Evolutionary conservation across 2,329 filamentous ascomycete genomes (phyloP).

Genomic region (Colletotrichum lentis): DNA sequence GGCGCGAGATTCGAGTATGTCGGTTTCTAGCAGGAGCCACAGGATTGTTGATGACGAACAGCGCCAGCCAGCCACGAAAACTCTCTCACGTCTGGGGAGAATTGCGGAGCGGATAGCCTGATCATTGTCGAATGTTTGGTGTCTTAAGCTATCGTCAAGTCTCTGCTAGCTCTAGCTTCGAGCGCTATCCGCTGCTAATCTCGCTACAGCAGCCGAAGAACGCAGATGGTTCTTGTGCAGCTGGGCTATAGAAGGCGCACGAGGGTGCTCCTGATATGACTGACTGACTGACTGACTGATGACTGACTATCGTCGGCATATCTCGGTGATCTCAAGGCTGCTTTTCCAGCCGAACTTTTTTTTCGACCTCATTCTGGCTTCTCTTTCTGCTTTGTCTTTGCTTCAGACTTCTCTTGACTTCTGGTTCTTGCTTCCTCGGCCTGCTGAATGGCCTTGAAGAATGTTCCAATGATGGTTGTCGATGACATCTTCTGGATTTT

Average conservation of each 20-base stretch:
- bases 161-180: conserved; percentile 70
- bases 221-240: conserved; percentile 51
- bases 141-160: conserved; percentile 78
- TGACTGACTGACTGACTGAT: conserved; percentile 36
- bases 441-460: conserved; percentile 33
- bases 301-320: conserved; percentile 39
- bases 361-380: conserved; percentile 36
- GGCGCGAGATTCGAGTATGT: conserved; percentile 14
- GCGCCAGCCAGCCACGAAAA: conserved; percentile 43
- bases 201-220: conserved; percentile 62
- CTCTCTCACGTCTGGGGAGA: conserved; percentile 45
- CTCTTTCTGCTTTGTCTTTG: conserved; percentile 26
- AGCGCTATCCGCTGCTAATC: conserved; percentile 67
- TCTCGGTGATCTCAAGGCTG: conserved; percentile 38
- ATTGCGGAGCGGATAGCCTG: conserved; percentile 55
- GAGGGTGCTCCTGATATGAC: conserved; percentile 35
- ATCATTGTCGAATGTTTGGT: conserved; percentile 57
- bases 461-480: conserved; percentile 22
- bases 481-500: conserved; percentile 14
- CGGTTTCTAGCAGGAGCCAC: conserved; percentile 6
- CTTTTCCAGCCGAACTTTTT: conserved; percentile 36
- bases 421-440: conserved; percentile 27
- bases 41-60: conserved; percentile 29
- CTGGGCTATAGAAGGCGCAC: conserved; percentile 56
- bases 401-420: conserved; percentile 36